Evolutionary conservation across 176 grass and related monocot species (phyloP).

Genomic region (Carex littledalei): DNA sequence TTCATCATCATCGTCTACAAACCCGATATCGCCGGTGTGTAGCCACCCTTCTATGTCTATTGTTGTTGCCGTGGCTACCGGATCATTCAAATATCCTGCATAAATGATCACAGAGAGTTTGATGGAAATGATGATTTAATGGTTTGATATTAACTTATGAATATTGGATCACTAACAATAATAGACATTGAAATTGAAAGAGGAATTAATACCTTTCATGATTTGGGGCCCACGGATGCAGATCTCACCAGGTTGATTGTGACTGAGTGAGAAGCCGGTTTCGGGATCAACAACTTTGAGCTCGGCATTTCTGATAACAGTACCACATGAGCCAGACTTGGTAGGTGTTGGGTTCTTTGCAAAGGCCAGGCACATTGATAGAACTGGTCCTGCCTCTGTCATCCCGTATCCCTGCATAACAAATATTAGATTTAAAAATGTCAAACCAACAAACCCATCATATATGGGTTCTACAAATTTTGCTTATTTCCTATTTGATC

Average conservation of each 20-base stretch:
- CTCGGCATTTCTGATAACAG: slow-evolving; percentile 82
- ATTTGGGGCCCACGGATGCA: slow-evolving; percentile 95
- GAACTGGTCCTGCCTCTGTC: slow-evolving; percentile 93
- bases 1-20: slow-evolving; percentile 85
- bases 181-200: not conserved
- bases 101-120: not conserved
- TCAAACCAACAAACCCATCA: not conserved
- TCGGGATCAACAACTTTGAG: slow-evolving; percentile 85
- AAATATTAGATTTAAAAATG: not conserved
- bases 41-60: slow-evolving; percentile 85
- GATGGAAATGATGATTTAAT: not conserved
- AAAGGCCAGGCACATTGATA: slow-evolving; percentile 83
- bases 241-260: slow-evolving; percentile 78
- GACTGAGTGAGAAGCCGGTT: slow-evolving; percentile 57
- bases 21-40: slow-evolving; percentile 87
- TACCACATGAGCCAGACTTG: slow-evolving; percentile 75
- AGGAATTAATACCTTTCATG: slow-evolving; percentile 61
- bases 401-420: slow-evolving; percentile 77
- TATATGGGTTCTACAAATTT: no score
- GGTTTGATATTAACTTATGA: not conserved
- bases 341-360: slow-evolving; percentile 60
- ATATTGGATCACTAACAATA: not conserved
- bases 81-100: slow-evolving; percentile 74
- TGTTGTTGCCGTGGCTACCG: slow-evolving; percentile 56
- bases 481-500: no score